A percentile compares a stretch with the other conserved stretches of the same genome.
Evolutionary conservation across 2,329 filamentous ascomycete genomes (phyloP).

Genomic region (Fusarium fracticaudum): DNA sequence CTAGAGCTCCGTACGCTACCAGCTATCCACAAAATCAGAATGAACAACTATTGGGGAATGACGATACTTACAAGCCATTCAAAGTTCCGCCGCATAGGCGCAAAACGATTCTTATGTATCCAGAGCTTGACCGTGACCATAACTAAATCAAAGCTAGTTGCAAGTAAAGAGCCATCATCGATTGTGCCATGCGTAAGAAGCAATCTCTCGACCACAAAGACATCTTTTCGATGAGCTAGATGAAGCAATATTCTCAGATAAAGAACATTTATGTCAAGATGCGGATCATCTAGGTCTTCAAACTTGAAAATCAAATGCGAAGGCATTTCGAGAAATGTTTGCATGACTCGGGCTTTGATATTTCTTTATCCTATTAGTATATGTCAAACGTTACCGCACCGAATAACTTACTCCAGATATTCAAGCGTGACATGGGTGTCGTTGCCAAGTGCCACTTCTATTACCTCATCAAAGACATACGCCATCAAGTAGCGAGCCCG

Average conservation of each 20-base stretch:
- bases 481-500: conserved; percentile 60
- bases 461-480: conserved; percentile 64
- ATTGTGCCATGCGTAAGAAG: conserved; percentile 56
- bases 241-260: conserved; percentile 58
- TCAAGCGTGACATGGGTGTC: conserved; percentile 19
- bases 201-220: conserved; percentile 67
- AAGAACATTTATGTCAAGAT: conserved; percentile 45
- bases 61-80: conserved; percentile 58
- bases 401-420: conserved; percentile 37
- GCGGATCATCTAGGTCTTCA: conserved; percentile 48
- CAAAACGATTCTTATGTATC: conserved; percentile 59
- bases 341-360: conserved; percentile 49
- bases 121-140: conserved; percentile 57
- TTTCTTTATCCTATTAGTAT: conserved; percentile 40
- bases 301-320: conserved; percentile 52
- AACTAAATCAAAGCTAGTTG: conserved; percentile 59
- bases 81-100: conserved; percentile 53
- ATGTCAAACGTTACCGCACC: not conserved
- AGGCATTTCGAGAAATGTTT: conserved; percentile 49
- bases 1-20: conserved; percentile 61
- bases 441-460: conserved; percentile 64
- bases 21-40: conserved; percentile 45
- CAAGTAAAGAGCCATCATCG: conserved; percentile 54
- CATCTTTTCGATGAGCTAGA: conserved; percentile 63
- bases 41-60: not conserved